Evolutionary conservation across 2,329 filamentous ascomycete species (phyloP), one percentile per base, ranked within the genome.

Genomic region (Achaetomium macrosporum): DNA sequence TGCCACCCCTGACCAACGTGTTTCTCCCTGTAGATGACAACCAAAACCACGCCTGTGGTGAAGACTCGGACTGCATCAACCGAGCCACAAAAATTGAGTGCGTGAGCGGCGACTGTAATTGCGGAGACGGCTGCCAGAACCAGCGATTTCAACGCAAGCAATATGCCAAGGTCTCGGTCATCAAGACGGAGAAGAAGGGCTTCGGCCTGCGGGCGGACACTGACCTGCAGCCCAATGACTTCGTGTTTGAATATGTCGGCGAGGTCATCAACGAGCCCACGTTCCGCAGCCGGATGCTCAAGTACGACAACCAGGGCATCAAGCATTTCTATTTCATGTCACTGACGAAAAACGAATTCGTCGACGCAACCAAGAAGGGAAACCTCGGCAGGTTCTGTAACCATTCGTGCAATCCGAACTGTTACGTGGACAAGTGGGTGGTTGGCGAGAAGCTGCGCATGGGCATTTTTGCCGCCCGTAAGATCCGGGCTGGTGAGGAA

Each of bases 271-370:
- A 95, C 63, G 92, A 99, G 71, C 79, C 82, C 30, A 87, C 87
- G 11, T 97, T 97, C 66, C 87, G 90, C 51, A 83, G 84, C 54
- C 89, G 93, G 57, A 96, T 95, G 84, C 75, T 90, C 37, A 87
- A 95, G 65, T 99, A 99, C 70, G 90, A 96, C 66, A 81, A 93
- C 44, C 90, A 97, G 69, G 91, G 91, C 56, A 96, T 99, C 77
- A 96, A 95, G 70, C 93, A 99, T 71, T 99, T 99, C 70, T 99
- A 99, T 72, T 99, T 99, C 75, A 99, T 99, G 93, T 97, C 93
- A 29, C 83, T 99, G 57, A 95, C 84, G 66, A 95, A 95, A 69
- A 88, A 85, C 64, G 93, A 97, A 69, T 99, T 97, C 66, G 90
- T 99, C 54, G 93, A 99, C 71, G 93, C 93, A 19, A 99, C 93